Conservation (phyloP, 495 filamentous ascomycete species). For the Tetracladium setigerum region DNA sequence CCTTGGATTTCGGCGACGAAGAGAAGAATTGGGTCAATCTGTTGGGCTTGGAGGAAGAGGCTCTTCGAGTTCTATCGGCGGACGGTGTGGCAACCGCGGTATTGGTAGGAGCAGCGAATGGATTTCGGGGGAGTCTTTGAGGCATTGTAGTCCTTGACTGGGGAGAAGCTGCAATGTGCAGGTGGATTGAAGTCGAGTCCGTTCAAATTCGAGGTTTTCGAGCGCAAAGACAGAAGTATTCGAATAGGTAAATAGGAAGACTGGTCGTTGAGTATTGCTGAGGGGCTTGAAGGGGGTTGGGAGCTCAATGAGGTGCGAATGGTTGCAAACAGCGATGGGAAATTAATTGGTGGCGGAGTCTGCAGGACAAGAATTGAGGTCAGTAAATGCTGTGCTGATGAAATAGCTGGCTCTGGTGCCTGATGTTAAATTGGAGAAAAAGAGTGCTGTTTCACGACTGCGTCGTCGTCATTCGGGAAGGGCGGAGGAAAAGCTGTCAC, state of each 20-base stretch:
- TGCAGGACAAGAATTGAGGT: not conserved
- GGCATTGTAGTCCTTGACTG: slow-evolving; percentile 20
- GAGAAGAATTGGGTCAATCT: slow-evolving; percentile 56
- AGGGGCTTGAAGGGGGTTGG: not conserved
- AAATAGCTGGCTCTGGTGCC: not conserved
- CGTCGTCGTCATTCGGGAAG: not conserved
- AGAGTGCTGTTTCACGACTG: not conserved
- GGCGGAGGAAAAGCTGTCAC: not conserved
- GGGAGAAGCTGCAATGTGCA: not conserved
- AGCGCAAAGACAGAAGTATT: not conserved
- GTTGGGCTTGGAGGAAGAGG: slow-evolving; percentile 50
- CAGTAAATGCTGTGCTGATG: not conserved
- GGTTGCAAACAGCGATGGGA: slow-evolving; percentile 3
- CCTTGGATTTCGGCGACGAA: slow-evolving; percentile 61
- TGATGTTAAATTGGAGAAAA: not conserved
- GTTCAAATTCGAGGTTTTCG: not conserved
- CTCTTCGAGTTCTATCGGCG: slow-evolving; percentile 30
- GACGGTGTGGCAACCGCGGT: slow-evolving; percentile 14
- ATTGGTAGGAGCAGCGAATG: slow-evolving; percentile 16
- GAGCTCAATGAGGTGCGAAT: not conserved
- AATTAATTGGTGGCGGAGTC: not conserved
- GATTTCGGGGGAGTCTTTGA: slow-evolving; percentile 23
- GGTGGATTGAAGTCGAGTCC: not conserved
- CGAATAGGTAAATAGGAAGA: not conserved
- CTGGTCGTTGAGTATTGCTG: not conserved